phyloP scores from a whole-genome alignment of 164 flowering plant species.

The Dillenia turbinata region DNA sequence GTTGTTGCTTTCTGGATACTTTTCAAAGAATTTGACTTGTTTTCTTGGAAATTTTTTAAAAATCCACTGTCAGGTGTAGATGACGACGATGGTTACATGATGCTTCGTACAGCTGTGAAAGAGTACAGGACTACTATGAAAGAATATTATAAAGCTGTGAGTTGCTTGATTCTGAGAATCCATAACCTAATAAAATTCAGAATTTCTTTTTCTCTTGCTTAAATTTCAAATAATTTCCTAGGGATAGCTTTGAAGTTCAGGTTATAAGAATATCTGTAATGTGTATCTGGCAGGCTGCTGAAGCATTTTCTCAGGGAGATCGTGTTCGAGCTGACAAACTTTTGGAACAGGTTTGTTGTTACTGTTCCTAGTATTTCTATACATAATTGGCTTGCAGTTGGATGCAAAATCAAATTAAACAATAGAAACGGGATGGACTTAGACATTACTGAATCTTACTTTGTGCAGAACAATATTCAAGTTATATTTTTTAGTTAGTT shows the following conservation, averaged over 20 bases:
- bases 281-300: slow-evolving; percentile 42
- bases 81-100: slow-evolving; percentile 35
- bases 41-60: background rate
- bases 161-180: slow-evolving; percentile 9
- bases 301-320: slow-evolving; percentile 49
- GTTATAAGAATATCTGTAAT: background rate
- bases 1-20: no score
- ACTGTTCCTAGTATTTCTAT: background rate
- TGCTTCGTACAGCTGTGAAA: slow-evolving; percentile 45
- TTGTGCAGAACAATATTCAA: no score
- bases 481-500: no score
- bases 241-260: background rate
- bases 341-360: slow-evolving; percentile 38
- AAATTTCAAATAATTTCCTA: background rate
- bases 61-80: slow-evolving; percentile 19
- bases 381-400: no score
- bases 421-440: no score
- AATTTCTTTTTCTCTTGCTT: background rate
- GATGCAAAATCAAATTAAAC: no score
- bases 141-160: slow-evolving; percentile 63
- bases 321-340: slow-evolving; percentile 34
- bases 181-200: background rate
- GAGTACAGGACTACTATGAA: slow-evolving; percentile 55
- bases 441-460: no score
- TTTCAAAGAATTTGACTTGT: no score